Conservation (phyloP, 345 rosid species). For the Salix udensis region DNA sequence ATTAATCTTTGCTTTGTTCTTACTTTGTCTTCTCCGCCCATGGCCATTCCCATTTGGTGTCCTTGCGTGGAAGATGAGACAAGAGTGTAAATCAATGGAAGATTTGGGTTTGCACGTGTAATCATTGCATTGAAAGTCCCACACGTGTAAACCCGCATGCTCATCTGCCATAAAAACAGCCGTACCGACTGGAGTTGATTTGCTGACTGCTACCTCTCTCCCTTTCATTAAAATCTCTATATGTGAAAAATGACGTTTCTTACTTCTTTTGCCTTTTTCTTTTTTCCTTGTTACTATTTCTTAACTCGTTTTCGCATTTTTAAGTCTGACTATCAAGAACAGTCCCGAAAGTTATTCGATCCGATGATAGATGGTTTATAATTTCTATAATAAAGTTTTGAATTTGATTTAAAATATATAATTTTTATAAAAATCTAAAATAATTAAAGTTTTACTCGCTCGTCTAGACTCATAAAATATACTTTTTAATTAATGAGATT, state of each 20-base stretch:
- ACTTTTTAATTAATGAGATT: too few species aligned
- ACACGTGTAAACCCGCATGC: background rate
- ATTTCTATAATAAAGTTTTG: fast-evolving
- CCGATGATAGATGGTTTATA: too few species aligned
- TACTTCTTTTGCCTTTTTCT: background rate
- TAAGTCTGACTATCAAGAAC: too few species aligned
- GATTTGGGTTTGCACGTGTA: slow-evolving; percentile 4
- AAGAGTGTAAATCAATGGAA: background rate
- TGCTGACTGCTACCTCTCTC: background rate
- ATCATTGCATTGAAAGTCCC: background rate
- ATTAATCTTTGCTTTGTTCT: background rate
- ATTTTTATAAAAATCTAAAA: too few species aligned
- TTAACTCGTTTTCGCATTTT: background rate
- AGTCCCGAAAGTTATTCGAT: too few species aligned
- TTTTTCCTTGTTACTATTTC: background rate
- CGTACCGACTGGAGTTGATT: background rate
- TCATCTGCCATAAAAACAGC: background rate
- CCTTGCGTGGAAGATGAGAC: background rate
- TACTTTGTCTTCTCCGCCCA: background rate
- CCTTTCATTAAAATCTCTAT: background rate
- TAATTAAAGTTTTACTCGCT: fast-evolving
- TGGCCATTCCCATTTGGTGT: slow-evolving; percentile 7
- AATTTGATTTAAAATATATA: fast-evolving
- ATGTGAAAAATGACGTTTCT: background rate
- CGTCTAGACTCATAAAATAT: too few species aligned